These are phyloP conservation scores for Glycine latifolia DNA, from an alignment of 306 rosid genomes.

Conservation along the genomic window DNA sequence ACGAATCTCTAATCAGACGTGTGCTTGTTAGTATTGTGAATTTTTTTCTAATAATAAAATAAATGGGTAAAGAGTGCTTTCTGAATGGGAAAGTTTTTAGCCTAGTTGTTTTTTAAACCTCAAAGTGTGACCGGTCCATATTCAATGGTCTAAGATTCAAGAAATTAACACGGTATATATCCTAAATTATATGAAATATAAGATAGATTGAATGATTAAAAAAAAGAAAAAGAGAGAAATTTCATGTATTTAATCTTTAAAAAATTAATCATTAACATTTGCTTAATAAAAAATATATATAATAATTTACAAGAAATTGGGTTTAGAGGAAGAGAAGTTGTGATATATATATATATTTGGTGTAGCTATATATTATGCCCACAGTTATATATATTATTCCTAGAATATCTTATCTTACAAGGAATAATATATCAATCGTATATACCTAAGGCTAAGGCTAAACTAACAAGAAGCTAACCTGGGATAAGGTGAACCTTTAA, in stretches of 20 bases:
- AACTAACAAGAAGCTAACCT: constrained; percentile 56
- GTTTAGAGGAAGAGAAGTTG: constrained; percentile 1
- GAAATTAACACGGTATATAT: constrained; percentile 18
- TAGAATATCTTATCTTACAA: constrained; percentile 15
- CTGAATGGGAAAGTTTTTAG: background rate
- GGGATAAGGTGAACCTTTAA: constrained; percentile 98
- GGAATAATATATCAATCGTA: constrained; percentile 10
- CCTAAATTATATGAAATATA: no score
- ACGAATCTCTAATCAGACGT: background rate
- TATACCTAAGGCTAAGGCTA: constrained; percentile 1
- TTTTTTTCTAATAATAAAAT: constrained; percentile 8
- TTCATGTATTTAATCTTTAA: no score
- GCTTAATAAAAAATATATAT: background rate
- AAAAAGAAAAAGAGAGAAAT: no score
- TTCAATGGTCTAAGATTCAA: constrained; percentile 42
- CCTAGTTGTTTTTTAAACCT: constrained; percentile 2
- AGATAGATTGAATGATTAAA: no score
- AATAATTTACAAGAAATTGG: constrained; percentile 44
- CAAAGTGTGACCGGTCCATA: constrained; percentile 27
- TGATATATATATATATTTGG: background rate
- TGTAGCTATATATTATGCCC: background rate
- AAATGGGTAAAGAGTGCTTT: constrained; percentile 7
- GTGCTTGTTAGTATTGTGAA: background rate
- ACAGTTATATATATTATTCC: background rate
- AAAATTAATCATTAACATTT: no score